These are phyloP conservation scores for Zymoseptoria tritici DNA, from an alignment of 2,329 filamentous ascomycete genomes.

Conservation along the genomic window DNA sequence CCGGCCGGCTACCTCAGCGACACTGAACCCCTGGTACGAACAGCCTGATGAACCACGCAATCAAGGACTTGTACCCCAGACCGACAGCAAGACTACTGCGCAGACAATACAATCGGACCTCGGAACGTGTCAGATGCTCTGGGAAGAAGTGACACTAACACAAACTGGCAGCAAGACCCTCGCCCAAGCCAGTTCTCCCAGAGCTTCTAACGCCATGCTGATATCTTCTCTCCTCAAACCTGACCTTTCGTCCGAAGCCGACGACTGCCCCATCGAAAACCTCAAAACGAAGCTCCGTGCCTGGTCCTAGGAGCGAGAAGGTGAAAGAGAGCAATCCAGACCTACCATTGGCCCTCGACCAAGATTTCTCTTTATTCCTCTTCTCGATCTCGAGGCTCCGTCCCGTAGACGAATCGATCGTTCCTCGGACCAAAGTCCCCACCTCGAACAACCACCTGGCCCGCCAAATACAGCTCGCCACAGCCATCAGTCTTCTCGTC, in stretches of 20 bases:
- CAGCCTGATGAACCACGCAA: neutral
- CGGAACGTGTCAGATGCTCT: slow-evolving; percentile 20
- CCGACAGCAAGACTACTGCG: slow-evolving; percentile 6
- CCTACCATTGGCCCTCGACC: slow-evolving; percentile 5
- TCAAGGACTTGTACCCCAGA: too few species aligned
- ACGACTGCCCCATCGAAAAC: slow-evolving; percentile 9
- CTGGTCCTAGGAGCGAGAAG: slow-evolving; percentile 18
- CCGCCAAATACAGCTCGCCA: slow-evolving; percentile 21
- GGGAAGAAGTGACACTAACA: slow-evolving; percentile 14
- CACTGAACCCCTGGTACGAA: slow-evolving; percentile 12
- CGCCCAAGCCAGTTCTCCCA: too few species aligned
- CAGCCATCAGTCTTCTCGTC: slow-evolving; percentile 15
- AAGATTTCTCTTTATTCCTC: neutral
- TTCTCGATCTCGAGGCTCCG: too few species aligned
- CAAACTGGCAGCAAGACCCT: slow-evolving; percentile 3
- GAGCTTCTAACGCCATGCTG: too few species aligned
- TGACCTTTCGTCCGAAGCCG: too few species aligned
- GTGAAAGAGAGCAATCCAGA: slow-evolving; percentile 4
- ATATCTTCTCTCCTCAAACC: too few species aligned
- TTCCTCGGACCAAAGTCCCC: neutral
- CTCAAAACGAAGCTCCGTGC: slow-evolving; percentile 21
- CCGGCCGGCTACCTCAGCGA: slow-evolving; percentile 10
- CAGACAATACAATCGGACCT: slow-evolving; percentile 19
- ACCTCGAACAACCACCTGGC: slow-evolving; percentile 12
- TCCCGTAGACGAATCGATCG: too few species aligned